Evolutionary conservation across 2,329 filamentous ascomycete species (phyloP).

Genomic region (Emmonsia crescens): DNA sequence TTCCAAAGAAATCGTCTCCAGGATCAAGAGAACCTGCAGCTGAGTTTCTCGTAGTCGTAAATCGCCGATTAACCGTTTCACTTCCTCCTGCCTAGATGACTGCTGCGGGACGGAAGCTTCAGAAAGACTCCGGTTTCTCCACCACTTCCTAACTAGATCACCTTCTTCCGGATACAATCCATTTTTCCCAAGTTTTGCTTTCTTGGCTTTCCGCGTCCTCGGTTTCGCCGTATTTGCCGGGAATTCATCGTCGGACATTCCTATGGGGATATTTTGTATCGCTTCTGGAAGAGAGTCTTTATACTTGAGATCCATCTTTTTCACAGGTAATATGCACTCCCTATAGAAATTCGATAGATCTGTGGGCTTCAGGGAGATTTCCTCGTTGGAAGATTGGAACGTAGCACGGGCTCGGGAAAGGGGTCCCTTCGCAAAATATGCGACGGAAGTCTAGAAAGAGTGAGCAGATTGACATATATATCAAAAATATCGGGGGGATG

Average conservation of each 20-base stretch:
- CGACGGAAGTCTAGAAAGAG: conserved; percentile 34
- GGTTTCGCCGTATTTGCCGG: conserved; percentile 17
- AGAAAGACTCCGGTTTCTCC: conserved; percentile 27
- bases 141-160: conserved; percentile 35
- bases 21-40: conserved; percentile 39
- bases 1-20: conserved; percentile 38
- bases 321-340: conserved; percentile 33
- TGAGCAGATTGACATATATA: conserved; percentile 9
- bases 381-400: conserved; percentile 22
- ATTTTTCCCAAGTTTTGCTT: conserved; percentile 36
- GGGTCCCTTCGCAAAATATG: conserved; percentile 43
- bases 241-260: conserved; percentile 27
- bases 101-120: conserved; percentile 20
- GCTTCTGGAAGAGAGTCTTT: conserved; percentile 33
- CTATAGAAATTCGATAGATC: conserved; percentile 31
- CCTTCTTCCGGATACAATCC: conserved; percentile 38
- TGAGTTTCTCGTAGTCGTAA: conserved; percentile 39
- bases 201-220: conserved; percentile 21
- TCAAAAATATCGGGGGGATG: neutral
- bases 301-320: conserved; percentile 40
- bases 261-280: conserved; percentile 28
- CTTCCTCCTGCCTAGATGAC: conserved; percentile 25
- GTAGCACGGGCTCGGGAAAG: conserved; percentile 35
- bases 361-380: conserved; percentile 15
- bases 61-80: conserved; percentile 33